Base-by-base conservation (phyloP, 2,329 filamentous ascomycete species). In the Cladophialophora bantiana region DNA sequence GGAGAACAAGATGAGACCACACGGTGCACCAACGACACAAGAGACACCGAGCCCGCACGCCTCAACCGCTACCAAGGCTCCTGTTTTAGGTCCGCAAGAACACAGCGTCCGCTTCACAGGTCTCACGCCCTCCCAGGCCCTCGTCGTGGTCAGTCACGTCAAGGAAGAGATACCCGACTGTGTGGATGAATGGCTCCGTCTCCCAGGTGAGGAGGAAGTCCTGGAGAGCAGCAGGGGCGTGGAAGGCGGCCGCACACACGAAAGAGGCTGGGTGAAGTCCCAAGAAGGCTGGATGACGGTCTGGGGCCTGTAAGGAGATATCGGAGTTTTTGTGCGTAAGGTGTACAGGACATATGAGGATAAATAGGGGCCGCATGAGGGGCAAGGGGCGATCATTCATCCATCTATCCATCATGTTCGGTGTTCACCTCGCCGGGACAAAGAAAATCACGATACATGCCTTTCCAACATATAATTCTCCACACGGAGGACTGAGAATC, bases 121-220 rank as follows among this genome's bases (percentile, higher is more conserved):
- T 0, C 78, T 97, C 64, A 83, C 84, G 1, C 82, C 88, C 0
- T 78, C 87, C 26, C 94, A 98, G 79, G 93, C 93, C 0, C 80
- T 99, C 62, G 85, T 98, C n/a, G 93, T 94, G 70, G 94, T 98
- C 67, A 95, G 93, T 68, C 95, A 99, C 79, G 85, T 94, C 68
- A 89, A 89, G 69, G 93, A 97, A 73, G 95, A 99, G 78, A 91
- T 98, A 9, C 95, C 95, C 0, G 89, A 90, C 58, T 90, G 89
- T 71, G 86, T 97, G 31, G 82, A 92, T 55, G 88, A 96, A 75
- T 98, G 91, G 90, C 83, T 98, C 59, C 94, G 92, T 76, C 81
- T 97, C 35, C 93, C 94, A 2, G 69, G 72, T 31, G 71, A 73
- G 57, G 72, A 74, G 18, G 72, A 74, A 42, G 69, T 72, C n/a